These are phyloP conservation scores for Kazachstania bromeliacearum DNA, from an alignment of 805 yeast genomes.

Conservation along the genomic window DNA sequence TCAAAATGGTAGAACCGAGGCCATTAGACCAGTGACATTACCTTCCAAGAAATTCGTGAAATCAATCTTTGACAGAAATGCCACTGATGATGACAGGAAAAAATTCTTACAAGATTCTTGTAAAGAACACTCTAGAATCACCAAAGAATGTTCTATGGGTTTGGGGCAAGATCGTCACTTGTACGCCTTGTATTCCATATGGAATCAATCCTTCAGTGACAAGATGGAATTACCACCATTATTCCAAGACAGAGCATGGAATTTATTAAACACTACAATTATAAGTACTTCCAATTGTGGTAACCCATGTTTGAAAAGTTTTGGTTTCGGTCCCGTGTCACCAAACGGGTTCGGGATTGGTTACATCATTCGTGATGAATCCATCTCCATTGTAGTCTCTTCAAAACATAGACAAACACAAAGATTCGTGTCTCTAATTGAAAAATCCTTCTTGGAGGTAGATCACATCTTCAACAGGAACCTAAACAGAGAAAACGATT, in stretches of 20 bases:
- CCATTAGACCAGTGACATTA: conserved; percentile 73
- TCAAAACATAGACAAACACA: conserved; percentile 84
- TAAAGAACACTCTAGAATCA: conserved; percentile 52
- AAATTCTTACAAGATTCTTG: conserved; percentile 61
- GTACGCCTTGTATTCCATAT: conserved; percentile 77
- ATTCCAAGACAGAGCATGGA: conserved; percentile 86
- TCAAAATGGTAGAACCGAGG: conserved; percentile 88
- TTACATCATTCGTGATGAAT: conserved; percentile 73
- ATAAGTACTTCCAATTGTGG: conserved; percentile 87
- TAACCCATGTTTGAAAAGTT: conserved; percentile 73
- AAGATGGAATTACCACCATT: conserved; percentile 49
- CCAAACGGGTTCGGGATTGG: conserved; percentile 93
- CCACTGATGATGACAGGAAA: conserved; percentile 48
- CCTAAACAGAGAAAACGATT: conserved; percentile 2
- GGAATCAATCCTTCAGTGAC: conserved; percentile 43
- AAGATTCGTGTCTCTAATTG: conserved; percentile 60
- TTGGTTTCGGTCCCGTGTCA: conserved; percentile 88
- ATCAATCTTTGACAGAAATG: conserved; percentile 64
- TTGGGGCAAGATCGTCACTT: conserved; percentile 89
- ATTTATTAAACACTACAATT: conserved; percentile 66
- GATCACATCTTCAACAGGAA: conserved; percentile 38
- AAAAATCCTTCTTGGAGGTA: conserved; percentile 52
- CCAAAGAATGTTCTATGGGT: conserved; percentile 63
- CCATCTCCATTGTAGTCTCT: conserved; percentile 70
- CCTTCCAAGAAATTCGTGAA: conserved; percentile 78